Base-by-base conservation (phyloP, 371 early-diverging fungal genomes). In the Apophysomyces ossiformis region DNA sequence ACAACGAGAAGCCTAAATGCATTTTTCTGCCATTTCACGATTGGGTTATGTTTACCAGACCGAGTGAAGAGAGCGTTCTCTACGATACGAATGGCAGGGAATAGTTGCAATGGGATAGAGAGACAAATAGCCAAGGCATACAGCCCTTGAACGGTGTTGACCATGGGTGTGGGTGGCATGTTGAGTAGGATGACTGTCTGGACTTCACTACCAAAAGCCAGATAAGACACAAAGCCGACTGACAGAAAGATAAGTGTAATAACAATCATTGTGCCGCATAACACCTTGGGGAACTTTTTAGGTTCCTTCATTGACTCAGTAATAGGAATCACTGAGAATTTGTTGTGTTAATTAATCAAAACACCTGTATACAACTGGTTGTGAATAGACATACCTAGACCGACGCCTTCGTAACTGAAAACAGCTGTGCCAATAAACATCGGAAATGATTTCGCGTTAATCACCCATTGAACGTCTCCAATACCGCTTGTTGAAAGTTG, bases 21-120 rank as follows among this genome's bases (percentile, higher is more conserved):
- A 73, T 95, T 95, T 87, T 95, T 95, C 72, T 92, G 89, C 94
- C 94, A 94, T 74, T 95, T 95, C 63, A 93, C 89, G 15, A 86
- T 50, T 16, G 69, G 77, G 59, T 85, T 77, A 43, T 83, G 64
- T 64, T 91, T 91, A 44, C 91, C 91, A 1, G 87, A 85, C 26
- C 81, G 79, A 6, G 89, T 82, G 44, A 90, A 89, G 35, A 90
- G 61, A 21, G 84, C 87, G 37, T 80, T 86, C 70, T 96, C 96
- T 62, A 93, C 78, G 70, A 96, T 96, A 74, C 94, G 88, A 58
- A 93, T 87, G 13, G 91, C 91, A n/a, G 96, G 95, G 82, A 94
- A 96, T 18, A 93, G 83, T 46, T 89, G 89, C 21, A 96, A 75
- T 5, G 96, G 96, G 66, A 94, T 93, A 4, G 93, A 90, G 7